Conservation (phyloP, 768 basidiomycete genomes). For the Kockovaella imperatae region DNA sequence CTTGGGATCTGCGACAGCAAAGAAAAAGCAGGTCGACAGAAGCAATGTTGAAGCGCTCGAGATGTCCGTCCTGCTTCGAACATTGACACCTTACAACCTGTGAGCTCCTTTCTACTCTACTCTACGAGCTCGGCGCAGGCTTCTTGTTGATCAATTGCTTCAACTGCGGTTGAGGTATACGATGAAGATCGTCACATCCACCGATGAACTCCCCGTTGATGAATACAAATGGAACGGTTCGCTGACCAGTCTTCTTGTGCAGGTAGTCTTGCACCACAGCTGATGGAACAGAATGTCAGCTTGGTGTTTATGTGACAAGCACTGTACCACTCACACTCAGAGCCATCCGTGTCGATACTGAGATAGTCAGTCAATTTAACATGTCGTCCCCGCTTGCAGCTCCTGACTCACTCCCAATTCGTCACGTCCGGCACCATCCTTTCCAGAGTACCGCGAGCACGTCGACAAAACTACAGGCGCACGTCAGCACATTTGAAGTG, state of each 20-base stretch:
- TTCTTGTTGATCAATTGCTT: constrained; percentile 22
- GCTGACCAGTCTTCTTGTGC: constrained; percentile 35
- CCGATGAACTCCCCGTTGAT: constrained; percentile 44
- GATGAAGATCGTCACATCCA: constrained; percentile 40
- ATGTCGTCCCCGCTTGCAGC: not conserved
- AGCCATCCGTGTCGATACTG: constrained; percentile 39
- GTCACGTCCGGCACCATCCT: constrained; percentile 9
- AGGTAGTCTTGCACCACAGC: constrained; percentile 42
- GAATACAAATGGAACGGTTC: constrained; percentile 43
- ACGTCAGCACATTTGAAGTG: constrained; percentile 33
- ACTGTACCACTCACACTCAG: constrained; percentile 29
- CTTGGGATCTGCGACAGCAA: no score
- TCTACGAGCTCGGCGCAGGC: no score
- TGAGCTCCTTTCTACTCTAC: no score
- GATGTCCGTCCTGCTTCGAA: no score
- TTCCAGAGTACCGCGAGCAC: not conserved
- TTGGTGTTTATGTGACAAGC: not conserved
- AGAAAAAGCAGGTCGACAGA: no score
- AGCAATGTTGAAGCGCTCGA: no score
- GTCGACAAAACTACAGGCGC: not conserved
- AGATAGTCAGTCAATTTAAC: not conserved
- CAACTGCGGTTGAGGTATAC: constrained; percentile 26
- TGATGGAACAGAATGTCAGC: constrained; percentile 10
- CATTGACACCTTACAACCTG: no score
- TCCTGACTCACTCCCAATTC: constrained; percentile 22